Base-by-base conservation (phyloP, 345 rosid genomes). In the Bruguiera gymnorhiza region DNA sequence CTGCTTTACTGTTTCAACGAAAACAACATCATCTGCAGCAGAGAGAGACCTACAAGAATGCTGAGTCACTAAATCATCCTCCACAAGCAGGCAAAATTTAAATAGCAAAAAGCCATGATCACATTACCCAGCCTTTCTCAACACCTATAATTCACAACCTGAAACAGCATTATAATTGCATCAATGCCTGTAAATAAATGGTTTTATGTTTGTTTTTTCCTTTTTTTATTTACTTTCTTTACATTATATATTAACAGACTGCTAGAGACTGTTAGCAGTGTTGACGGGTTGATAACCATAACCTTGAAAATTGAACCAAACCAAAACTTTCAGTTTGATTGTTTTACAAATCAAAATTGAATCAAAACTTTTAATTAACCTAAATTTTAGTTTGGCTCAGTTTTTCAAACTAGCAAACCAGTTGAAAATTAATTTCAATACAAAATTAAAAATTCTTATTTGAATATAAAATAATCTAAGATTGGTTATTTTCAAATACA, bases 1-100 rank as follows among this genome's bases (percentile, higher is more conserved):
- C 69, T 51, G 68, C 69, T 76, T 78, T 79, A 75, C 82, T 82
- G 79, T 64, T 73, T 83, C 86, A 68, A 83, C 70, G 81, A 71
- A 78, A 75, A 81, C 82, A 72, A 78, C 82, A 87, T 85, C 87
- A 85, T 82, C 89, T 86, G 89, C 82, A 76, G 66, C 73, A 70
- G 70, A 76, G 65, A 73, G 74, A 76, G 73, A 76, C 66, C 78
- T 79, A 83, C 79, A 87, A 76, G 76, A 75, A 70, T 54, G 80
- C 62, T 39, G 69, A 75, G 70, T 76, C 70, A 73, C 76, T 66
- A 68, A 73, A 62, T 69, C 68, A 66, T 78, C 85, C 55, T 71
- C 73, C 56, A 76, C 57, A 29, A 69, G 67, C 61, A n/a, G 66
- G 76, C 59, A 70, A 73, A 73, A 65, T 66, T 68, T 62, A 66